phyloP scores from a whole-genome alignment of 345 rosid species.

The Raphanus sativus region DNA sequence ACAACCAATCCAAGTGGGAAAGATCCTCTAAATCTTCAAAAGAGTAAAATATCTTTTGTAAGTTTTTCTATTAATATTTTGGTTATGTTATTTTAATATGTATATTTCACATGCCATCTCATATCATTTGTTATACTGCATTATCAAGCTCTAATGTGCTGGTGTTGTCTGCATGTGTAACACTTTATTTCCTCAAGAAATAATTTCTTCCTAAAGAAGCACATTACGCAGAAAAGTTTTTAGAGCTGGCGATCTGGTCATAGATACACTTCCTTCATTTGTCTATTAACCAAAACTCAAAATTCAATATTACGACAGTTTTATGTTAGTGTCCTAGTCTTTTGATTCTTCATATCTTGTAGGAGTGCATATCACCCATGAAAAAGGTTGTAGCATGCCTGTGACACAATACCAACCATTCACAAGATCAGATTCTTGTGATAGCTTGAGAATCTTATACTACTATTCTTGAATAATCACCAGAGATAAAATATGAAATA shows the following conservation, averaged over 20 bases:
- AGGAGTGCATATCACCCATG: slow-evolving; percentile 16
- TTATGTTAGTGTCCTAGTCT: slow-evolving; percentile 8
- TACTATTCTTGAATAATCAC: slow-evolving; percentile 10
- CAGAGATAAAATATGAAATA: not conserved
- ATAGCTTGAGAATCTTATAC: slow-evolving; percentile 26
- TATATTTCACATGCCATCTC: slow-evolving; percentile 29
- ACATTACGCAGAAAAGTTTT: not conserved
- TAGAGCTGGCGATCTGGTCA: slow-evolving; percentile 17
- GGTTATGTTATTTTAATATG: not conserved
- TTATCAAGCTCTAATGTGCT: slow-evolving; percentile 37
- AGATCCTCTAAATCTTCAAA: slow-evolving; percentile 40
- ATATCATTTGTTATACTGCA: slow-evolving; percentile 26
- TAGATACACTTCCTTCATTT: slow-evolving; percentile 18
- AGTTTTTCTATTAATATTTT: not conserved
- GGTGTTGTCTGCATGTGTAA: slow-evolving; percentile 34
- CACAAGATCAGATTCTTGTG: slow-evolving; percentile 20
- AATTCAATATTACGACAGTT: not conserved
- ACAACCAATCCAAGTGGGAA: slow-evolving; percentile 40
- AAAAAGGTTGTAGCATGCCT: slow-evolving; percentile 20
- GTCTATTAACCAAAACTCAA: slow-evolving; percentile 11
- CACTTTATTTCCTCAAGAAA: slow-evolving; percentile 20
- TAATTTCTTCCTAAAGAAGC: slow-evolving; percentile 7
- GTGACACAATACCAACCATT: slow-evolving; percentile 19
- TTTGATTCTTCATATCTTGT: not conserved
- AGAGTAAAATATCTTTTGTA: slow-evolving; percentile 20